A percentile compares a stretch with the other conserved stretches of the same genome.
Evolutionary conservation across 345 rosid species (phyloP).

Genomic region (Brassica napus): Da-Ae NC_063444.1:14764001-14764500

Average conservation of each 20-base stretch:
- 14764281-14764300: constrained; percentile 73
- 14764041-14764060: constrained; percentile 53
- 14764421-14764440: neutral
- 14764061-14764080: constrained; percentile 42
- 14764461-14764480: neutral
- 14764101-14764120: constrained; percentile 27
- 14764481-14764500: neutral
- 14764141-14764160: constrained; percentile 36
- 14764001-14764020: neutral
- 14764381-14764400: constrained; percentile 77
- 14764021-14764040: constrained; percentile 33
- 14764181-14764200: constrained; percentile 6
- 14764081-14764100: constrained; percentile 44
- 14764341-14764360: constrained; percentile 67
- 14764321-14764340: constrained; percentile 48
- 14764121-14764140: constrained; percentile 40
- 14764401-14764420: constrained; percentile 81
- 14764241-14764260: constrained; percentile 34
- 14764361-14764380: constrained; percentile 70
- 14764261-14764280: constrained; percentile 42
- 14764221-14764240: constrained; percentile 11
- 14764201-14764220: neutral
- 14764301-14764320: constrained; percentile 62
- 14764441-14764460: neutral
- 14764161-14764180: constrained; percentile 30